Evolutionary conservation across 2,329 filamentous ascomycete genomes (phyloP), one percentile per base, ranked within the genome.

Genomic region (Colletotrichum tabaci): DNA sequence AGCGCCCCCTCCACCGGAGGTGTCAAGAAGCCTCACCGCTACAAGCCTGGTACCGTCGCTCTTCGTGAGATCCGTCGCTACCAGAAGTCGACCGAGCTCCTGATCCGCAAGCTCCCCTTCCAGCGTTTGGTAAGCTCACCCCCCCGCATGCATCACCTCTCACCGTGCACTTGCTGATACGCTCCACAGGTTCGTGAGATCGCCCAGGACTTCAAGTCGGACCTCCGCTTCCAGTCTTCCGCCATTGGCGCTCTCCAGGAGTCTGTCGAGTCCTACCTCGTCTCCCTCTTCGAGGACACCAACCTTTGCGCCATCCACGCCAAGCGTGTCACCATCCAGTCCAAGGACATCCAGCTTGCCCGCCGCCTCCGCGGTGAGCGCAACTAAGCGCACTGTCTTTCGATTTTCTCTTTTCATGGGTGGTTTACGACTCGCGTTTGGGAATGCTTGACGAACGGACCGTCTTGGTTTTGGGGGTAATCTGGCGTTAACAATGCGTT

Each of bases 251-350:
- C 96, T 76, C 92, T 99, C 50, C 96, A 99, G 88, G 96, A 99
- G 89, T 98, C 96, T 66, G 95, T 98, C 76, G 96, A 99, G 89
- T 97, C 96, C 2, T 98, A 98, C 87, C 93, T 99, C 80, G 95
- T 98, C 85, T 97, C 95, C 55, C 92, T 98, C 76, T 98, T 98
- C 80, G 95, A 98, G 86, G 96, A 98, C 83, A 98, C 96, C 87
- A 98, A 98, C 89, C 88, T 98, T 64, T 98, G 96, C 87, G 96
- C 96, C 81, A 98, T 98, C 85, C 96, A 98, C 87, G 96, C 96
- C 86, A 98, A 98, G 92, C 95, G 96, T 88, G 96, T 98, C 82
- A 98, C 96, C 81, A 98, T 98, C 86, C 96, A 96, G 86, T 92
- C 92, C 77, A 98, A 98, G 90, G 96, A 98, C 80, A 98, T 98